phyloP scores from a whole-genome alignment of 2,329 filamentous ascomycete species.

The Pseudopithomyces chartarum region DNA sequence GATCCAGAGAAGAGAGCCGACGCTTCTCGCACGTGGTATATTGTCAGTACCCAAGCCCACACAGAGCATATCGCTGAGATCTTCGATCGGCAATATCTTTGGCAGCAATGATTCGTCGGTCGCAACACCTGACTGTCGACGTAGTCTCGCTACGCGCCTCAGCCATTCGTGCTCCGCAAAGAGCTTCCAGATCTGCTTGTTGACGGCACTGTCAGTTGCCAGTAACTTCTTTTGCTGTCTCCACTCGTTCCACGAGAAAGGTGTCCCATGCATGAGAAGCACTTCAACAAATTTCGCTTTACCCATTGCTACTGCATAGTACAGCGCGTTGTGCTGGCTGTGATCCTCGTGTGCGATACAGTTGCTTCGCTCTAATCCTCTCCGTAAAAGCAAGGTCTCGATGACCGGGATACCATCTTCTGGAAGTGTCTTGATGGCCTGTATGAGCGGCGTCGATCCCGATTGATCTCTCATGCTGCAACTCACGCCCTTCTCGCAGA shows the following conservation, averaged over 20 bases:
- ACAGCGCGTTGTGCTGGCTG: conserved; percentile 29
- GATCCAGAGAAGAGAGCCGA: conserved; percentile 28
- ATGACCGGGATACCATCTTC: conserved; percentile 35
- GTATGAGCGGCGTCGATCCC: conserved; percentile 41
- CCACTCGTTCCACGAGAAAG: conserved; percentile 35
- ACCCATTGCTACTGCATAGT: conserved; percentile 32
- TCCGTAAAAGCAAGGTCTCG: conserved; percentile 29
- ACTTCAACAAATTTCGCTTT: conserved; percentile 32
- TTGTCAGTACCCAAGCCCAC: conserved; percentile 33
- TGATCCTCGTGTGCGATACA: conserved; percentile 41
- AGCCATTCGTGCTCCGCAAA: conserved; percentile 36
- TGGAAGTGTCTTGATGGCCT: conserved; percentile 33
- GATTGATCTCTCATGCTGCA: conserved; percentile 39
- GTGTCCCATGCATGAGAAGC: conserved; percentile 33
- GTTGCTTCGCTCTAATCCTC: conserved; percentile 25
- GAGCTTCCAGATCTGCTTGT: conserved; percentile 26
- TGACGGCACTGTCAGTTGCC: conserved; percentile 7
- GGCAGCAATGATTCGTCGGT: conserved; percentile 17
- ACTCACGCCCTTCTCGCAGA: conserved; percentile 38
- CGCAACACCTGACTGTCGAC: conserved; percentile 17
- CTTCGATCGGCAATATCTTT: conserved; percentile 23
- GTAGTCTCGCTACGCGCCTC: conserved; percentile 22
- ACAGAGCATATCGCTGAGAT: conserved; percentile 25
- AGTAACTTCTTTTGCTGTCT: conserved; percentile 14
- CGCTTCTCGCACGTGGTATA: conserved; percentile 19